Evolutionary conservation across 1,284 basidiomycete species (phyloP).

Genomic region (Apiotrichum laibachii): DNA sequence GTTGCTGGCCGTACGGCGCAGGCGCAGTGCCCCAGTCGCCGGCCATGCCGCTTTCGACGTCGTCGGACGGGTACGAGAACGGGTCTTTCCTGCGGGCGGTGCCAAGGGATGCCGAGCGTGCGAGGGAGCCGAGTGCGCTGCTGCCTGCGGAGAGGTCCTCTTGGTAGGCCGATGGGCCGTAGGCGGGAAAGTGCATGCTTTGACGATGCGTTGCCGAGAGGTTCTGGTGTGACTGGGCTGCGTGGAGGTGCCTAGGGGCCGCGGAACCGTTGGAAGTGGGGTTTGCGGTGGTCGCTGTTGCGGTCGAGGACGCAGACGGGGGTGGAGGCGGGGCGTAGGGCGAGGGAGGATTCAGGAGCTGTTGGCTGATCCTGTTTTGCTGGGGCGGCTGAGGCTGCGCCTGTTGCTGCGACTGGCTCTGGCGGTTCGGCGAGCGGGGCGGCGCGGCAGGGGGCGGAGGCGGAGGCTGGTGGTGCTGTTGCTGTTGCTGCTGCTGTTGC

Average conservation of each 20-base stretch:
- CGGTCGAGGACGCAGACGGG: background rate
- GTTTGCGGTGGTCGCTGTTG: background rate
- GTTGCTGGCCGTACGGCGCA: slow-evolving; percentile 8
- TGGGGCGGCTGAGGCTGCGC: slow-evolving; percentile 2
- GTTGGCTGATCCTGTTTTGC: background rate
- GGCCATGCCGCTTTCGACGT: slow-evolving; percentile 49
- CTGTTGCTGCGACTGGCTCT: slow-evolving; percentile 9
- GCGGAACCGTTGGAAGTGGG: slow-evolving; percentile 2
- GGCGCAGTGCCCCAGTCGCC: slow-evolving; percentile 20
- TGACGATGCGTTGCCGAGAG: slow-evolving; percentile 12
- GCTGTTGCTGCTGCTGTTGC: slow-evolving; percentile 6
- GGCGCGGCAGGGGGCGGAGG: slow-evolving; percentile 14
- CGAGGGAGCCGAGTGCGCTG: slow-evolving; percentile 35
- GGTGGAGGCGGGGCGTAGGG: slow-evolving; percentile 9
- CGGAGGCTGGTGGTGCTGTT: background rate
- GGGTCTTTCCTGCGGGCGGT: slow-evolving; percentile 46
- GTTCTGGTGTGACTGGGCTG: background rate
- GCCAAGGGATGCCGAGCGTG: slow-evolving; percentile 44
- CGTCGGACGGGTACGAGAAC: slow-evolving; percentile 47
- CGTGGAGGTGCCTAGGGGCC: background rate
- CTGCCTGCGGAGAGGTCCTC: slow-evolving; percentile 26
- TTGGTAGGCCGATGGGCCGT: slow-evolving; percentile 17
- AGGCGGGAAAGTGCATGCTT: slow-evolving; percentile 22
- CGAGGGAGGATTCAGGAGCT: slow-evolving; percentile 1
- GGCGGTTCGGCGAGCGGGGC: slow-evolving; percentile 17